A percentile compares a stretch with the other conserved stretches of the same genome.
Evolutionary conservation across 805 yeast species (phyloP).

Genomic region (Barnettozyma sucrosica): DNA sequence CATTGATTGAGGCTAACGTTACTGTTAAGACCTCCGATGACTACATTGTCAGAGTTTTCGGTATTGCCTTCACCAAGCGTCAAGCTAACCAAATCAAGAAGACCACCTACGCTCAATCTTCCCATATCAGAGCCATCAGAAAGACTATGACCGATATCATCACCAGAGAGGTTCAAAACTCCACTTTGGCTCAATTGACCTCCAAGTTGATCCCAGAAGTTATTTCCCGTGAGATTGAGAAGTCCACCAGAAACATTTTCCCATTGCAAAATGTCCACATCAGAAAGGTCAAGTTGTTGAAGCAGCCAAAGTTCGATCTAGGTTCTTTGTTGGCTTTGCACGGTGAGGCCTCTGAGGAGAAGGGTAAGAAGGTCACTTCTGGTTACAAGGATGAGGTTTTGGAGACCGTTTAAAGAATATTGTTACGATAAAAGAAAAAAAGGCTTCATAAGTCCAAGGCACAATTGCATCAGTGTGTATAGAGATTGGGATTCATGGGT

Average conservation of each 20-base stretch:
- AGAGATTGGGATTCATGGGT: conserved; percentile 93
- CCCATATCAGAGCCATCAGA: conserved; percentile 96
- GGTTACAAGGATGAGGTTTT: conserved; percentile 99
- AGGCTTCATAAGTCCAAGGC: conserved; percentile 5
- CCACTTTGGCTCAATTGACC: conserved; percentile 93
- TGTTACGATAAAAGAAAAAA: conserved; percentile 64
- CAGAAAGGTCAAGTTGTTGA: conserved; percentile 97
- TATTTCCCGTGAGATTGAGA: conserved; percentile 97
- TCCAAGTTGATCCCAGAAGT: conserved; percentile 98
- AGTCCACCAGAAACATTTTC: conserved; percentile 89
- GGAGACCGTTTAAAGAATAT: conserved; percentile 75
- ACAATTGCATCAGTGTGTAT: conserved; percentile 63
- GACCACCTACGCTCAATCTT: conserved; percentile 96
- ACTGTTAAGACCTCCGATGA: conserved; percentile 98
- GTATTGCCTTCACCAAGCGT: conserved; percentile 98
- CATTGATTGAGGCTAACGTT: conserved; percentile 95
- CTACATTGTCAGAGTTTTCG: conserved; percentile 92
- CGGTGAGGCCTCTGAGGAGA: conserved; percentile 95
- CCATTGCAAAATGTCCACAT: conserved; percentile 98
- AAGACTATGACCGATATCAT: conserved; percentile 94
- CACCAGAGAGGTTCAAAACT: conserved; percentile 93
- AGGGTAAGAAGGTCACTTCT: conserved; percentile 91
- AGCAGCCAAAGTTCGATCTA: conserved; percentile 98
- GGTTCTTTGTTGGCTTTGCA: conserved; percentile 94
- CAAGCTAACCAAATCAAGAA: conserved; percentile 95